Base-by-base conservation (phyloP, 176 grass and related monocot species). In the Panicum miliaceum region DNA sequence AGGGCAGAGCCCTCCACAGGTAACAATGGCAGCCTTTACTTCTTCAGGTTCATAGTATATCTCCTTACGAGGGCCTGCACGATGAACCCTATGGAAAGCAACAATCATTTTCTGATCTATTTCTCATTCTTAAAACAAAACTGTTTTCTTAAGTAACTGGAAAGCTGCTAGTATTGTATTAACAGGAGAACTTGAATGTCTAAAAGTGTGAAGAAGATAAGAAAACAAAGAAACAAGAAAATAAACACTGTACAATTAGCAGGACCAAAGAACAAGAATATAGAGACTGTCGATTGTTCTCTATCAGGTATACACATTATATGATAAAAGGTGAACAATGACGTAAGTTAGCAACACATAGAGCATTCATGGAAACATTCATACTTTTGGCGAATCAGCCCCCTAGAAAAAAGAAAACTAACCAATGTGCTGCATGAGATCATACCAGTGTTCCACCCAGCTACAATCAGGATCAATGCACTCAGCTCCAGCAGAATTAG, bases 11-110 rank as follows among this genome's bases (percentile, higher is more conserved):
- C 95, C 95, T 72, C 95, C 95, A 84, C 95, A 98, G 25, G 90
- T 98, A 87, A 98, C 95, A 82, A 98, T 95, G 83, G 89, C 95
- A 51, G 95, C 92, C 88, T 98, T 98, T 90, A 98, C 95, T 91
- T 94, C 92, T 51, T 86, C 66, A 12, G 95, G 95, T 82, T 98
- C 82, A 46, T 91, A 98, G 70, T 98, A 98, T 88, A 98, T 98
- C 73, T 95, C 81, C 80, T 98, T 95, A 20, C 95, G 90, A 40
- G 95, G 95, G 19, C 95, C 95, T 76, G 95, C 95, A 81, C 95
- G 88, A 86, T 98, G 95, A 45, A 98, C 79, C 92, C 95, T 98
- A 81, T 19, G 46, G 78, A 73, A 90, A 89, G 34, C 67, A 68
- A 83, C 10, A 60, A 76, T 71, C 19, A 80, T 45, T 87, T 47